A percentile compares a stretch with the other conserved stretches of the same genome.
Conservation (phyloP, 805 yeast genomes). For the Starmerella floris region DNA sequence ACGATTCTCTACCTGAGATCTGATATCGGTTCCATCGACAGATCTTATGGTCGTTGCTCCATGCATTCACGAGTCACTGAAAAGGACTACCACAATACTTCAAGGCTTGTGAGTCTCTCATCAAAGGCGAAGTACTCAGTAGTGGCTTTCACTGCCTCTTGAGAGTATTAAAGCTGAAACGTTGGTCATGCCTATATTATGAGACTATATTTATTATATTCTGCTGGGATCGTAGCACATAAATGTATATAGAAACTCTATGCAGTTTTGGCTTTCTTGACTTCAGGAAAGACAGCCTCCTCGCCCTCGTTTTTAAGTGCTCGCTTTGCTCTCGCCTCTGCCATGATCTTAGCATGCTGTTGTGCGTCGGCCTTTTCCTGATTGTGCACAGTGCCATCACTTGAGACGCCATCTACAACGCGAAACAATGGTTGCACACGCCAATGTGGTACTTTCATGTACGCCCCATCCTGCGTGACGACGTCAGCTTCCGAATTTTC, state of each 20-base stretch:
- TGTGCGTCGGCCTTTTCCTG: conserved; percentile 10
- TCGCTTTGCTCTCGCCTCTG: conserved; percentile 6
- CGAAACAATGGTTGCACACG: conserved; percentile 92
- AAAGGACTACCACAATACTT: no score
- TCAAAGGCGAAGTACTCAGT: no score
- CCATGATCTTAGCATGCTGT: conserved; percentile 5
- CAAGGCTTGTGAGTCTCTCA: background rate
- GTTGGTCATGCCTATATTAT: no score
- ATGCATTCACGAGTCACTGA: no score
- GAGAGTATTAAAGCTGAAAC: no score
- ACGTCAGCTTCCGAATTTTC: conserved; percentile 19
- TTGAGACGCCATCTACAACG: conserved; percentile 60
- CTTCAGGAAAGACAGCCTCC: background rate
- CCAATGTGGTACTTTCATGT: conserved; percentile 83
- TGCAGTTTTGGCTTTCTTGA: background rate
- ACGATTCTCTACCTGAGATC: conserved; percentile 20
- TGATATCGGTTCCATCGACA: background rate
- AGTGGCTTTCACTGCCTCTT: no score
- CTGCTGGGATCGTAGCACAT: no score
- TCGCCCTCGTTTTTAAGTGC: background rate
- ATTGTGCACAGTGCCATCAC: conserved; percentile 23
- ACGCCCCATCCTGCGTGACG: conserved; percentile 46
- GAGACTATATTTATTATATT: no score
- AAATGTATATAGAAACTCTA: no score
- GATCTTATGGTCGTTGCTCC: no score